Evolutionary conservation across 768 basidiomycete species (phyloP).

Genomic region (Boletus sensibilis): DNA sequence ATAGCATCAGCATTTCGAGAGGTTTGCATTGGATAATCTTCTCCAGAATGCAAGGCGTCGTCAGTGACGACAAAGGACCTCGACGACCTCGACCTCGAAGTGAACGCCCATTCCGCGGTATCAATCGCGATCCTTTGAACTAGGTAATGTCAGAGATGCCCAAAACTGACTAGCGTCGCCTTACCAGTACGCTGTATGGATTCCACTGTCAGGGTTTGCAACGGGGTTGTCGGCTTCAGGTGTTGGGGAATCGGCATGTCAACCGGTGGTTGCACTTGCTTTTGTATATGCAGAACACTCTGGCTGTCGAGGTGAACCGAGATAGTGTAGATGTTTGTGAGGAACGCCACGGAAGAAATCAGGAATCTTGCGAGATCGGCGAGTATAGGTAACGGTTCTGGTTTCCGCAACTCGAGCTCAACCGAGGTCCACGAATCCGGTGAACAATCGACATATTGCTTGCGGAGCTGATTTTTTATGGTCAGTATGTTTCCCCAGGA

Average conservation of each 20-base stretch:
- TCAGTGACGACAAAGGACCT: neutral
- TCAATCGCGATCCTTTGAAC: conserved; percentile 12
- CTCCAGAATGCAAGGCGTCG: neutral
- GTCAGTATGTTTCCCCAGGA: neutral
- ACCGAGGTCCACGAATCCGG: neutral
- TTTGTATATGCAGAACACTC: neutral
- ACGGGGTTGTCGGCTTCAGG: neutral
- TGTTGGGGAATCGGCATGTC: neutral
- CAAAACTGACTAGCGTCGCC: neutral
- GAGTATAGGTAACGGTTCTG: conserved; percentile 2
- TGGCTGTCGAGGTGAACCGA: neutral
- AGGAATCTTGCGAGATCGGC: conserved; percentile 8
- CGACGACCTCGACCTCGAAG: neutral
- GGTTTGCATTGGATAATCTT: neutral
- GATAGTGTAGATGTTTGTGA: conserved; percentile 1
- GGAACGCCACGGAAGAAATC: conserved; percentile 10
- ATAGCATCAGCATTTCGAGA: neutral
- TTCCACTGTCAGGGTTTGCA: neutral
- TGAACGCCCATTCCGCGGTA: conserved; percentile 1
- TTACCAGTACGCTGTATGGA: conserved; percentile 10
- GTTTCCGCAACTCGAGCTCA: conserved; percentile 1
- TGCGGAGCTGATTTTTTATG: neutral
- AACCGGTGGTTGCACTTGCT: neutral
- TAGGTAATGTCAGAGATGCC: neutral
- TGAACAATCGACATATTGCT: neutral